These are phyloP conservation scores for Umbelopsis sp. DNA, from an alignment of 192 early-diverging fungal genomes.

Conservation along the genomic window DNA sequence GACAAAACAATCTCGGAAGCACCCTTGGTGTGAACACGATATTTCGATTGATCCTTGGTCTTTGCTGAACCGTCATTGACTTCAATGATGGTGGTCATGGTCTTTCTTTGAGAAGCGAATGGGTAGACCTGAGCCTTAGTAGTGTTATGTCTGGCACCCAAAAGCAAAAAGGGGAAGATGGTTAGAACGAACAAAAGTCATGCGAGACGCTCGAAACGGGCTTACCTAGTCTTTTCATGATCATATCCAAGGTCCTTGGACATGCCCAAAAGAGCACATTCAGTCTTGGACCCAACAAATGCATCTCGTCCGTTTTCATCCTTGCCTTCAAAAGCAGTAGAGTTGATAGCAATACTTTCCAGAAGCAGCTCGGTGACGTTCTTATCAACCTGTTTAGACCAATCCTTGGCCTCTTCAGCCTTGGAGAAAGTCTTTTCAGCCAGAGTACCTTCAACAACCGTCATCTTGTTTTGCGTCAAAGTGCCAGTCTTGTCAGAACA, in stretches of 20 bases:
- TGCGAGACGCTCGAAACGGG: neutral
- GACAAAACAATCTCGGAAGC: conserved; percentile 80
- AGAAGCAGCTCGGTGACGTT: conserved; percentile 47
- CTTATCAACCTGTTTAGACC: conserved; percentile 49
- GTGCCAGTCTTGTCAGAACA: conserved; percentile 92
- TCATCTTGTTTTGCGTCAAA: conserved; percentile 85
- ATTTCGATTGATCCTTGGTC: conserved; percentile 38
- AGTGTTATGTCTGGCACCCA: conserved; percentile 48
- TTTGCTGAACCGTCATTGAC: conserved; percentile 28
- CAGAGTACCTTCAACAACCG: conserved; percentile 66
- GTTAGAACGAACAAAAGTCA: neutral
- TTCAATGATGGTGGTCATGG: conserved; percentile 79
- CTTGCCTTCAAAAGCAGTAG: conserved; percentile 73
- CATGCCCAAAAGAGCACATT: conserved; percentile 76
- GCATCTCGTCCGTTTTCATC: conserved; percentile 61
- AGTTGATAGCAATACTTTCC: conserved; percentile 73
- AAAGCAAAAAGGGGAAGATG: neutral
- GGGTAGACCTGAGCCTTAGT: conserved; percentile 75
- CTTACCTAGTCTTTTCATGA: conserved; percentile 45
- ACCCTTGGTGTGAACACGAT: conserved; percentile 74
- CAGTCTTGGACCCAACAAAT: conserved; percentile 82
- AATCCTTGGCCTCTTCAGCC: conserved; percentile 47
- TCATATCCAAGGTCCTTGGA: conserved; percentile 63
- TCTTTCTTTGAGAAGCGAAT: conserved; percentile 89
- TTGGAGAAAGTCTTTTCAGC: conserved; percentile 49